Evolutionary conservation across 768 basidiomycete genomes (phyloP).

Genomic region (Sarcodon aspratus): DNA sequence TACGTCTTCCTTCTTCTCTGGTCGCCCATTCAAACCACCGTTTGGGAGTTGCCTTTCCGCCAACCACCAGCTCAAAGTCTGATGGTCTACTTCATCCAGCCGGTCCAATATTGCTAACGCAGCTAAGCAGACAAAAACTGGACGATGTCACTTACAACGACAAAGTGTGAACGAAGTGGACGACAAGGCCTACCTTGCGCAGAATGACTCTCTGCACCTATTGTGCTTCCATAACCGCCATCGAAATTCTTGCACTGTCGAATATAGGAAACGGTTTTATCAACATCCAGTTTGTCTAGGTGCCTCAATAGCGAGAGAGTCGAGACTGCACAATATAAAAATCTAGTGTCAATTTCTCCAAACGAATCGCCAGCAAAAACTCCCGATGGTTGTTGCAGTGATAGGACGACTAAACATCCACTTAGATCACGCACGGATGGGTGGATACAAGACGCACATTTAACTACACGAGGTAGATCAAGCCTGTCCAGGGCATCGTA

Average conservation of each 20-base stretch:
- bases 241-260: slow-evolving; percentile 83
- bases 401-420: slow-evolving; percentile 54
- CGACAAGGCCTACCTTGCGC: slow-evolving; percentile 52
- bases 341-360: slow-evolving; percentile 91
- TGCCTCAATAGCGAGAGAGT: slow-evolving; percentile 74
- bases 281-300: slow-evolving; percentile 54
- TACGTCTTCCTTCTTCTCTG: slow-evolving; percentile 95
- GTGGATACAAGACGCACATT: slow-evolving; percentile 41
- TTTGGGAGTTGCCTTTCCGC: slow-evolving; percentile 86
- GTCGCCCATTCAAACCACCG: slow-evolving; percentile 94
- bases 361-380: slow-evolving; percentile 84
- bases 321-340: slow-evolving; percentile 78
- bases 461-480: slow-evolving; percentile 56
- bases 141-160: background rate
- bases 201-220: slow-evolving; percentile 90
- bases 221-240: slow-evolving; percentile 78
- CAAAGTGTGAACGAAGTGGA: background rate
- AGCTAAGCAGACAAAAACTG: slow-evolving; percentile 86
- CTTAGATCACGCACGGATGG: background rate
- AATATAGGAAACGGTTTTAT: slow-evolving; percentile 64
- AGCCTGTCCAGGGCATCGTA: slow-evolving; percentile 71
- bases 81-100: slow-evolving; percentile 66
- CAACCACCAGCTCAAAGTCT: slow-evolving; percentile 89
- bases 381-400: slow-evolving; percentile 78
- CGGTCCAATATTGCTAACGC: slow-evolving; percentile 80